A percentile compares a stretch with the other conserved stretches of the same genome.
These are phyloP conservation scores for Phaffia rhodozyma DNA, from an alignment of 1,284 basidiomycete species.

Conservation along the genomic window DNA sequence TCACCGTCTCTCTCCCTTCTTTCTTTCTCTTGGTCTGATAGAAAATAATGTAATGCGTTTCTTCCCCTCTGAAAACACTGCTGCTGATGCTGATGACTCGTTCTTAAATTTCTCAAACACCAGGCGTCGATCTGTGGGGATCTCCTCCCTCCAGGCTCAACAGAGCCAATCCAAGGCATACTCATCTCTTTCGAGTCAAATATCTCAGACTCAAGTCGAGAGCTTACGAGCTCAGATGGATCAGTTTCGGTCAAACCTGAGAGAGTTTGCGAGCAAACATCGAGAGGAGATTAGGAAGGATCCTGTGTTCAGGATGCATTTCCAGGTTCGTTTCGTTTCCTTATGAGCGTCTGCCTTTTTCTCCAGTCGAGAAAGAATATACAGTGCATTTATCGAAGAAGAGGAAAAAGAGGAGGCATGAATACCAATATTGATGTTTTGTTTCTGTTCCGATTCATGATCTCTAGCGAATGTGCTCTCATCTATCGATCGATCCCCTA, in stretches of 20 bases:
- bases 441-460: neutral
- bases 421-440: neutral
- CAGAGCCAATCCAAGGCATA: constrained; percentile 41
- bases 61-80: no score
- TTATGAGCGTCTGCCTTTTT: neutral
- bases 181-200: constrained; percentile 60
- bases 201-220: constrained; percentile 64
- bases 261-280: constrained; percentile 70
- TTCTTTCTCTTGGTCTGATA: no score
- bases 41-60: no score
- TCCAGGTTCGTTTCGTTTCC: constrained; percentile 38
- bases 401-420: no score
- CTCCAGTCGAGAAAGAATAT: neutral
- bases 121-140: constrained; percentile 19
- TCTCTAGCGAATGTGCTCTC: constrained; percentile 77
- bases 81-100: no score
- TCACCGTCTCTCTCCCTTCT: no score
- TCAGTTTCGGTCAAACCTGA: constrained; percentile 69
- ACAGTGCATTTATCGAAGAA: neutral
- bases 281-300: constrained; percentile 73
- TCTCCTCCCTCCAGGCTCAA: constrained; percentile 15
- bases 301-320: constrained; percentile 78
- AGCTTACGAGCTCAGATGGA: constrained; percentile 69
- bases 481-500: constrained; percentile 89
- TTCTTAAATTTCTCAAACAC: no score